Base-by-base conservation (phyloP, 768 basidiomycete genomes). In the Pisolithus albus region DNA sequence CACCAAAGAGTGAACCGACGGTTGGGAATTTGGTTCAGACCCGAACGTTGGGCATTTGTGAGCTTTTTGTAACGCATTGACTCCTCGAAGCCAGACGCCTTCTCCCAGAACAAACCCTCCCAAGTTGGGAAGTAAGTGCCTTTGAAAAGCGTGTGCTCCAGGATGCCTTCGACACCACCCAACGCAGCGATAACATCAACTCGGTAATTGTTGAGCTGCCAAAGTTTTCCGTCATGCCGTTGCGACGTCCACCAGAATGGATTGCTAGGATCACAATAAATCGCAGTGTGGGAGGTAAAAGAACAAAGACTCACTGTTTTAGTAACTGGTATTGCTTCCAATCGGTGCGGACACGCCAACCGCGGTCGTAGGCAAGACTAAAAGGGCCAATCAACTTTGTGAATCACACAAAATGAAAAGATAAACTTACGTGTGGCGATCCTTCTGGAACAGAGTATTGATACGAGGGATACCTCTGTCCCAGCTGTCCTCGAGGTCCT, bases 241-340 rank as follows among this genome's bases (percentile, higher is more conserved):
- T 97, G 94, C 7, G 88, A 92, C 7, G 95, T 98, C 96, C 96
- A 99, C 91, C 91, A 93, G 83, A 97, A 98, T 1, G 95, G 96
- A 63, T 96, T 96, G 65, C 87, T 90, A 57, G 4, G 52, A 15
- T 19, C 30, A n/a, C 13, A 41, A 40, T 65, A 7, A 69, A 52
- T 39, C 16, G 18, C 8, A 40, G 52, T 41, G 43, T 32, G 7
- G 24, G 6, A 7, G 18, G 30, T 18, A 34, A 39, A 48, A 51
- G 18, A 19, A 39, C 24, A 46, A 7, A 2, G 4, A 73, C 86
- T 60, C 56, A 89, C 89, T 92, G 88, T 67, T 93, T 93, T 52
- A 92, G 74, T 8, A 94, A 69, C 61, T 96, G 93, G 67, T 96
- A 97, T 66, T 95, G 92, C 69, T 97, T 96, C 90, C 92, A 99